phyloP scores from a whole-genome alignment of 1,284 basidiomycete genomes.

The Filobasidium uniguttulatum region DNA sequence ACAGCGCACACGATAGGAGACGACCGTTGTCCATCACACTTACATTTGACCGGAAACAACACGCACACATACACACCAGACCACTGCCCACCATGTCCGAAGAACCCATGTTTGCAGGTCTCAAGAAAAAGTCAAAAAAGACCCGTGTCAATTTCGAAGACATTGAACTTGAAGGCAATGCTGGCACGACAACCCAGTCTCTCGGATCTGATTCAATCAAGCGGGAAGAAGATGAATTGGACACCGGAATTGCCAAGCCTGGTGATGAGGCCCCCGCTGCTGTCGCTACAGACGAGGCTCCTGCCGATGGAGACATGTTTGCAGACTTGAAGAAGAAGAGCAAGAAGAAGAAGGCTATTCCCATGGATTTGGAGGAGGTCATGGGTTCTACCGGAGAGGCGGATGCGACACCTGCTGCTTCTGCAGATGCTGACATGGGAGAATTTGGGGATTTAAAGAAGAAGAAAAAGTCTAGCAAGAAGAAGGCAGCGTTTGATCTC shows the following conservation, averaged over 20 bases:
- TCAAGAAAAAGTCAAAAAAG: constrained; percentile 44
- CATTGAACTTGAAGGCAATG: constrained; percentile 19
- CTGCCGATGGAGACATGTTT: constrained; percentile 34
- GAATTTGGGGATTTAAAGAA: constrained; percentile 40
- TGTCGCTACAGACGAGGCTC: constrained; percentile 16
- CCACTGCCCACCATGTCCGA: constrained; percentile 9
- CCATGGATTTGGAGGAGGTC: constrained; percentile 26
- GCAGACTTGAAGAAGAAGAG: constrained; percentile 44
- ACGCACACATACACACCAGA: too few relatives aligned
- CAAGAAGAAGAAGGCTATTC: constrained; percentile 39
- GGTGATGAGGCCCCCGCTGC: constrained; percentile 11
- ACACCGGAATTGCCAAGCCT: too few relatives aligned
- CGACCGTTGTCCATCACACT: too few relatives aligned
- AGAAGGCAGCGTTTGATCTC: constrained; percentile 41
- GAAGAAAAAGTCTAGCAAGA: constrained; percentile 42
- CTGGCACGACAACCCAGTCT: constrained; percentile 19
- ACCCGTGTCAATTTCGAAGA: constrained; percentile 36
- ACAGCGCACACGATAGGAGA: too few relatives aligned
- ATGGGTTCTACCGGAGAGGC: constrained; percentile 3
- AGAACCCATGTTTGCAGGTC: constrained; percentile 37
- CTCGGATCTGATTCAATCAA: constrained; percentile 26
- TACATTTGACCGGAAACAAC: too few relatives aligned
- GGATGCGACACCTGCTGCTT: constrained; percentile 6
- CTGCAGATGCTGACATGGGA: constrained; percentile 22
- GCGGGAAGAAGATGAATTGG: constrained; percentile 42